phyloP scores from a whole-genome alignment of 2,329 filamentous ascomycete genomes.

The Fusarium nelsonii region DNA sequence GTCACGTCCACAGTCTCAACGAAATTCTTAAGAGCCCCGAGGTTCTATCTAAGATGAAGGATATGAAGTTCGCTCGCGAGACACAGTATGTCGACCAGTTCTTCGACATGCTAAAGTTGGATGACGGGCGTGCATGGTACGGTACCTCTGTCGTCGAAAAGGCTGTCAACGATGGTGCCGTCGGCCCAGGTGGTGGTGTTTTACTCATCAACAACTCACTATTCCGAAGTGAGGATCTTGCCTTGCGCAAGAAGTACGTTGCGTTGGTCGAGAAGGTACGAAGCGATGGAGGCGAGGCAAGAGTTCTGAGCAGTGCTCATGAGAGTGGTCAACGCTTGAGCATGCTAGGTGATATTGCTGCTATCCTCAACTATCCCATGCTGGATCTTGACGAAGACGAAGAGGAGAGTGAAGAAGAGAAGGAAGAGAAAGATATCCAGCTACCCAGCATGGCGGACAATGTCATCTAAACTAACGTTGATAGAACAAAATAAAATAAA shows the following conservation, averaged over 20 bases:
- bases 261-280: constrained; percentile 88
- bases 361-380: constrained; percentile 90
- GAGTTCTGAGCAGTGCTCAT: constrained; percentile 92
- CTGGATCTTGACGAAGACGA: constrained; percentile 81
- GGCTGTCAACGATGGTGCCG: constrained; percentile 87
- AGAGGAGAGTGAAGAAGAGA: constrained; percentile 54
- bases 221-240: constrained; percentile 85
- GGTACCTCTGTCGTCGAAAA: constrained; percentile 84
- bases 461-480: constrained; percentile 48
- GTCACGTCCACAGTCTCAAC: constrained; percentile 87
- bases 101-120: constrained; percentile 79
- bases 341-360: constrained; percentile 87
- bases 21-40: constrained; percentile 87
- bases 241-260: constrained; percentile 83
- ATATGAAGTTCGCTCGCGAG: constrained; percentile 90
- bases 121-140: constrained; percentile 93
- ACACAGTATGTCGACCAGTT: constrained; percentile 88
- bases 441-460: constrained; percentile 42
- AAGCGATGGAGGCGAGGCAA: constrained; percentile 85
- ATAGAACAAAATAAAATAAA: constrained; percentile 7
- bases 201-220: constrained; percentile 88
- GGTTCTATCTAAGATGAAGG: constrained; percentile 80
- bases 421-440: constrained; percentile 36
- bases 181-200: constrained; percentile 81
- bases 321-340: constrained; percentile 91